These are phyloP conservation scores for Craspedostauros australis DNA, from an alignment of 108 stramenopile genomes.

Conservation along the genomic window DNA sequence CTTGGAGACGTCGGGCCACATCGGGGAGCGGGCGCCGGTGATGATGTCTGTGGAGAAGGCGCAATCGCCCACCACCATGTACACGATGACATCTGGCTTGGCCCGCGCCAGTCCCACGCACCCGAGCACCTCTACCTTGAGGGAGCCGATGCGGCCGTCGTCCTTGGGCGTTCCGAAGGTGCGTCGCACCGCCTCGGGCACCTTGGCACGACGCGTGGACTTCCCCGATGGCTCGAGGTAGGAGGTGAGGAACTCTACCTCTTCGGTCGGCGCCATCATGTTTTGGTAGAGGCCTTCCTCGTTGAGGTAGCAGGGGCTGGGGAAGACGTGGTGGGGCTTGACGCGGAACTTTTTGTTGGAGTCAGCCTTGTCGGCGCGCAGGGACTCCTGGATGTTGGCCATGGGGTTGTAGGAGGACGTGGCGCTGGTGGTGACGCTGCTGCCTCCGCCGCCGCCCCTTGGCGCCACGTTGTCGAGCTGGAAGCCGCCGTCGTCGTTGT, in stretches of 20 bases:
- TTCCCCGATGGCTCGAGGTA: conserved; percentile 37
- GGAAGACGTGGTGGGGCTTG: conserved; percentile 38
- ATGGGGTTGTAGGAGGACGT: not conserved
- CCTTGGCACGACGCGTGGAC: conserved; percentile 13
- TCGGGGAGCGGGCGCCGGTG: conserved; percentile 35
- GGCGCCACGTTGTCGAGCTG: conserved; percentile 10
- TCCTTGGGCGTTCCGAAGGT: conserved; percentile 31
- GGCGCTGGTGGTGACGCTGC: not conserved
- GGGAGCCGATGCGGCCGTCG: conserved; percentile 46
- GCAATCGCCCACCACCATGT: conserved; percentile 43
- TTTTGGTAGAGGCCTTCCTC: conserved; percentile 42
- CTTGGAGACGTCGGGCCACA: conserved; percentile 44
- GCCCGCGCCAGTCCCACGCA: conserved; percentile 37
- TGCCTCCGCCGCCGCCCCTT: not conserved
- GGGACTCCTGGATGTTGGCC: not conserved
- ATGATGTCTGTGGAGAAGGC: conserved; percentile 63
- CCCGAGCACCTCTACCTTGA: conserved; percentile 42
- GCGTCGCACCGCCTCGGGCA: conserved; percentile 12
- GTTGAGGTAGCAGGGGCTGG: conserved; percentile 24
- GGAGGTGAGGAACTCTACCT: conserved; percentile 34
- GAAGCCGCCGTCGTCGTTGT: conserved; percentile 2
- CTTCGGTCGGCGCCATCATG: conserved; percentile 32
- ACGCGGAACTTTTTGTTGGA: conserved; percentile 32
- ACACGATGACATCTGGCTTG: conserved; percentile 40
- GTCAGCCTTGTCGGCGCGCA: conserved; percentile 1